Conservation (phyloP, 2,329 filamentous ascomycete genomes). For the Calonectria hongkongensis region DNA sequence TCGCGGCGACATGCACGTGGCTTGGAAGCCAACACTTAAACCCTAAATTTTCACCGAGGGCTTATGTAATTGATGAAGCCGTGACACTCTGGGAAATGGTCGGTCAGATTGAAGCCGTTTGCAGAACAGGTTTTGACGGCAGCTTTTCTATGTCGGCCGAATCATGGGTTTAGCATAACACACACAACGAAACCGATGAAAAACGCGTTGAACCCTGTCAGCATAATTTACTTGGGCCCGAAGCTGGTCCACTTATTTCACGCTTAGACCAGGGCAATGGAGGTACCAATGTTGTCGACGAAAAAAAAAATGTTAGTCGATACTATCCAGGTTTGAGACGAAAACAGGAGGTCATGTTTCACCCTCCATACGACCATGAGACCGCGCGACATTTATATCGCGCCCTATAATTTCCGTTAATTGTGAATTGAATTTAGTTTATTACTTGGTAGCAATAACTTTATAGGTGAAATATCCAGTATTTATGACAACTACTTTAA, state of each 20-base stretch:
- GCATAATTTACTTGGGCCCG: no score
- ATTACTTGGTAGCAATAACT: neutral
- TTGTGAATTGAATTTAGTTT: neutral
- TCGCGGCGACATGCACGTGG: neutral
- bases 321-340: neutral
- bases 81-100: neutral
- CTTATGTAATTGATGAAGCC: neutral
- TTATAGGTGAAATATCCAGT: neutral
- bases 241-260: neutral
- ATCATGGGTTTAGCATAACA: neutral
- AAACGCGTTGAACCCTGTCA: neutral
- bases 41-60: neutral
- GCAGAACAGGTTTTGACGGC: neutral
- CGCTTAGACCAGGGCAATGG: conserved; percentile 1
- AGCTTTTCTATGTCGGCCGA: neutral
- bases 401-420: no score
- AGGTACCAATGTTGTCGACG: neutral
- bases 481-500: no score
- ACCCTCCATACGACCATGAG: neutral
- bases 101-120: neutral
- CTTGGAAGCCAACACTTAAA: neutral
- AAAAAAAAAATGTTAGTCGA: neutral
- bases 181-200: neutral
- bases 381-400: neutral
- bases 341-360: neutral